Evolutionary conservation across 371 early-diverging fungal species (phyloP), one percentile per base, ranked within the genome.

Genomic region (Racocetra persica): DNA sequence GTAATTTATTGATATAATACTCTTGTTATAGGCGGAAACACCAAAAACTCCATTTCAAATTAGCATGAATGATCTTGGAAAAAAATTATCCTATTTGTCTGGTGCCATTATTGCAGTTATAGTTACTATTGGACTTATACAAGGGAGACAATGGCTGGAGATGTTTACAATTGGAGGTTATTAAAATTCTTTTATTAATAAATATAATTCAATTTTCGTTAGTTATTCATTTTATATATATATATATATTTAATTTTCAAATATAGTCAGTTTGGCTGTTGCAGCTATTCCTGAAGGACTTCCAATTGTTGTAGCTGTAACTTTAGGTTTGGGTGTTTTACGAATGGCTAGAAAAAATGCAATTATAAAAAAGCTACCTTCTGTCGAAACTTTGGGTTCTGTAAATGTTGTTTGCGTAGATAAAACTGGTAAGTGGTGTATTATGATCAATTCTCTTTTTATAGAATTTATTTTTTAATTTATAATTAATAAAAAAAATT

Each of bases 211-310:
- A 38, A 41, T 14, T 36, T 4, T 69, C 36, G 66, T 11, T 32
- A 41, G 13, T 70, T 70, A 32, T 41, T 28, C 4, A 69, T 69
- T 69, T 63, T 26, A 63, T 32, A 26, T 63, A 20, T 63, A 11
- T 69, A 16, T 69, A 18, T 38, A 24, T 70, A 3, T 14, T 26
- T 76, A n/a, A n/a, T 75, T 24, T 52, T 7, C 41, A 45, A n/a
- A 45, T n/a, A 59, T 16, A 77, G 83, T 89, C 72, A 88, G 89
- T 81, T 84, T 95, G 82, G 94, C 93, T 16, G 94, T 93, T n/a
- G 91, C 96, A 18, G 95, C 95, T 62, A 95, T 97, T 81, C 97
- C 98, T 36, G 97, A 97, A 85, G 98, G 98, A 82, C 86, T 97
- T 62, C 95, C 96, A 1, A 95, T 95, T 55, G 95, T 95, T 36